Evolutionary conservation across 1,139 yeast genomes (phyloP).

Genomic region (Ashbya aceris): DNA sequence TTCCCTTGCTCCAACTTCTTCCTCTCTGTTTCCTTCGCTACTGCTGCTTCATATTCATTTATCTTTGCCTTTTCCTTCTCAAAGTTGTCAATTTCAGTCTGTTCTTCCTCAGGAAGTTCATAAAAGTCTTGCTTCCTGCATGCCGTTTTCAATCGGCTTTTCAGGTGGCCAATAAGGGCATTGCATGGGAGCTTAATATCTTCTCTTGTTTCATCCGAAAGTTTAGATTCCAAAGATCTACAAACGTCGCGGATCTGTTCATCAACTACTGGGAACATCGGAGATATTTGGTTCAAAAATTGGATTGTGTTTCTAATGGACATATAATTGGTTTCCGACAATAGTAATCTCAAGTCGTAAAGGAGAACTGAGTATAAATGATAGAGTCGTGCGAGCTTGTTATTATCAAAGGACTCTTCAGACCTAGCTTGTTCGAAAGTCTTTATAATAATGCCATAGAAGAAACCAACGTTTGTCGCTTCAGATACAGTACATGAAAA

Average conservation of each 20-base stretch:
- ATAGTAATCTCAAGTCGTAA: conserved; percentile 42
- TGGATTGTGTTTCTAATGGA: conserved; percentile 75
- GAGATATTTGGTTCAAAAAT: conserved; percentile 58
- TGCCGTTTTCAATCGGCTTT: conserved; percentile 49
- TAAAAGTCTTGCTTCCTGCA: conserved; percentile 51
- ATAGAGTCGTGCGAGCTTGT: conserved; percentile 38
- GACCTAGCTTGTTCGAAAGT: conserved; percentile 31
- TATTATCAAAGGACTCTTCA: conserved; percentile 23
- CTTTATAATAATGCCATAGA: conserved; percentile 49
- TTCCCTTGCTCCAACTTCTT: conserved; percentile 9
- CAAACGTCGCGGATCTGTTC: conserved; percentile 54
- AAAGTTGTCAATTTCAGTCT: conserved; percentile 19
- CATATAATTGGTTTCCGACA: conserved; percentile 55
- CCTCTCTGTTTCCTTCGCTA: conserved; percentile 24
- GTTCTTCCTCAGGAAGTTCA: conserved; percentile 34
- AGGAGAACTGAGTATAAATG: conserved; percentile 44
- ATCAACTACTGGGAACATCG: conserved; percentile 59
- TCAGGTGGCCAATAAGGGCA: conserved; percentile 67
- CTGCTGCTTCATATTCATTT: conserved; percentile 17
- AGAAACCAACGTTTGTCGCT: conserved; percentile 76
- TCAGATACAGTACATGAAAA: conserved; percentile 68
- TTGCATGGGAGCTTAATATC: conserved; percentile 74
- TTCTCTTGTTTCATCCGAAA: conserved; percentile 54
- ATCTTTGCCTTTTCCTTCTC: conserved; percentile 22
- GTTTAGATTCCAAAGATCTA: conserved; percentile 40